Percentiles rank a stretch among this genome's conserved stretches.
Conservation (phyloP, 331 rosid genomes). For the Acacia pycnantha region DNA sequence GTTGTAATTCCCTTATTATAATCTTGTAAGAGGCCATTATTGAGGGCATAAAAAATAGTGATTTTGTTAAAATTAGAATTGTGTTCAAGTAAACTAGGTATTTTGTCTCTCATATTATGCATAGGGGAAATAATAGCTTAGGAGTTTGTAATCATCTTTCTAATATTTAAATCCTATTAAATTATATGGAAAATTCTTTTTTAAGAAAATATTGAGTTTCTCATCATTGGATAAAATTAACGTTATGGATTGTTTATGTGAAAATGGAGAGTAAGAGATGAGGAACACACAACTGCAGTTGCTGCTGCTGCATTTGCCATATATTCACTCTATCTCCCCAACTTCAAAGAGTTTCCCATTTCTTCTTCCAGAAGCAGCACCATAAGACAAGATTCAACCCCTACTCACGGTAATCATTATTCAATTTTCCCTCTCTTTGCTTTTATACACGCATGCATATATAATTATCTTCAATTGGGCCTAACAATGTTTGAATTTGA, state of each 20-base stretch:
- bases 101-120: background rate
- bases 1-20: too few relatives aligned
- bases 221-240: background rate
- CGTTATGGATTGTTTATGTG: background rate
- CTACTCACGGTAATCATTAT: constrained; percentile 26
- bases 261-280: constrained; percentile 26
- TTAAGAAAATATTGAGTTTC: background rate
- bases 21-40: too few relatives aligned
- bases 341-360: constrained; percentile 32
- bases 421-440: background rate
- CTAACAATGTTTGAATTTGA: too few relatives aligned
- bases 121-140: background rate
- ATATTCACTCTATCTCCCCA: constrained; percentile 41
- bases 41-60: background rate
- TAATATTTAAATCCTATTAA: too few relatives aligned
- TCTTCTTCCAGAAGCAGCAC: constrained; percentile 34
- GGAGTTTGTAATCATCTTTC: background rate
- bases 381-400: constrained; percentile 27
- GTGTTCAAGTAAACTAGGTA: background rate
- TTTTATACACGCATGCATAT: background rate
- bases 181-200: background rate
- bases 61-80: background rate
- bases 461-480: too few relatives aligned
- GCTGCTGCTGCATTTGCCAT: constrained; percentile 69
- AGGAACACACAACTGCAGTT: constrained; percentile 53